Percentiles rank a stretch among this genome's conserved stretches.
Evolutionary conservation across 1,284 basidiomycete species (phyloP).

Genomic region (Leccinum subatratum): DNA sequence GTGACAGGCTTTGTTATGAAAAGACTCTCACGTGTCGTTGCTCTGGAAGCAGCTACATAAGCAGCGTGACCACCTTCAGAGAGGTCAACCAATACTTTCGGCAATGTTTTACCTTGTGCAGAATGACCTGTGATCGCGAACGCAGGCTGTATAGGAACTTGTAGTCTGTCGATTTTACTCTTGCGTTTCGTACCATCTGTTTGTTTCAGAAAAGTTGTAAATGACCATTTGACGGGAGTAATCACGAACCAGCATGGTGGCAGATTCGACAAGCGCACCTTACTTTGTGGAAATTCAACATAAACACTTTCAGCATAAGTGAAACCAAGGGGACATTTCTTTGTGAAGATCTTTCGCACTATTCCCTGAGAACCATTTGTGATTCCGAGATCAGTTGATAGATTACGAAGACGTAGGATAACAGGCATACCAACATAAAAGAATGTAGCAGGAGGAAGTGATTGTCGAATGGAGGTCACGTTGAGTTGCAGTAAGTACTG

Average conservation of each 20-base stretch:
- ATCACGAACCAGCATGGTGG: neutral
- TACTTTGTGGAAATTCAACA: neutral
- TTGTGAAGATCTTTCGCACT: conserved; percentile 13
- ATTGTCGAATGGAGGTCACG: neutral
- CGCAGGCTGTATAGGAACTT: neutral
- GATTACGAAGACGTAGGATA: conserved; percentile 23
- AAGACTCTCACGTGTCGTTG: neutral
- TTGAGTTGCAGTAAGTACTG: neutral
- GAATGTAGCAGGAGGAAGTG: conserved; percentile 16
- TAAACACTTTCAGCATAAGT: neutral
- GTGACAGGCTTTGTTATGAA: neutral
- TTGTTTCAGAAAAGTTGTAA: neutral
- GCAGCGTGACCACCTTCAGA: neutral
- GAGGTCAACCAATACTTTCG: neutral
- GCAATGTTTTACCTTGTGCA: conserved; percentile 1
- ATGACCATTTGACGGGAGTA: neutral
- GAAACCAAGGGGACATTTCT: neutral
- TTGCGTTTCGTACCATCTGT: neutral
- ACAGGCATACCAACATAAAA: conserved; percentile 31
- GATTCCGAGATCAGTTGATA: conserved; percentile 26
- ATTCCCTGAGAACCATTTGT: conserved; percentile 17
- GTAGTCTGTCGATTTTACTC: neutral
- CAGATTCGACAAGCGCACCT: neutral
- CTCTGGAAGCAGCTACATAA: neutral
- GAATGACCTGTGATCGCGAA: conserved; percentile 2